Evolutionary conservation across 2,329 filamentous ascomycete species (phyloP).

Genomic region (Colletotrichum karsti): DNA sequence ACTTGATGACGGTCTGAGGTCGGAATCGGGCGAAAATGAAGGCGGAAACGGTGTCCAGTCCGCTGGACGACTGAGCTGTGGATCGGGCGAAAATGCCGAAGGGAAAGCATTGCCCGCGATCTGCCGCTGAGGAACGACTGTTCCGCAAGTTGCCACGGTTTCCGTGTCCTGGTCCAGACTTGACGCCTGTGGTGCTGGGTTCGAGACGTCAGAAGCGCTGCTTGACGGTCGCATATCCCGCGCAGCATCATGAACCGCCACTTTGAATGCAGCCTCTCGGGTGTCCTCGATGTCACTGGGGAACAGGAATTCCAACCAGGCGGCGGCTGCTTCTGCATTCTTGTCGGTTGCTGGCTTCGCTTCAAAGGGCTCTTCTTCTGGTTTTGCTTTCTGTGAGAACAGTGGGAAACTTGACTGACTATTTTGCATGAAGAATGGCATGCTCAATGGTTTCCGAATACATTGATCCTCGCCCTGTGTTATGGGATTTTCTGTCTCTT

Average conservation of each 20-base stretch:
- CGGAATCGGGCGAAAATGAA: not conserved
- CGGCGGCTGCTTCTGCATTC: not conserved
- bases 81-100: not conserved
- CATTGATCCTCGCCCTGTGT: too few relatives aligned
- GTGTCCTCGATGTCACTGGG: not conserved
- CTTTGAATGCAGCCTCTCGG: not conserved
- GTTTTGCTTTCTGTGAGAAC: not conserved
- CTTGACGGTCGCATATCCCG: constrained; percentile 10
- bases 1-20: not conserved
- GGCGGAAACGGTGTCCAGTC: not conserved
- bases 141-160: not conserved
- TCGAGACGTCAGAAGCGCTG: not conserved
- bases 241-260: constrained; percentile 11
- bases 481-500: too few relatives aligned
- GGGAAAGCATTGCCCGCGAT: not conserved
- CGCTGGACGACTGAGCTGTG: not conserved
- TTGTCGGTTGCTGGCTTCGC: not conserved
- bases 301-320: constrained; percentile 28
- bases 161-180: not conserved
- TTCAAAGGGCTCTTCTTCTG: not conserved
- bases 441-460: too few relatives aligned
- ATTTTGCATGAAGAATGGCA: too few relatives aligned
- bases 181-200: not conserved
- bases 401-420: too few relatives aligned
- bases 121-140: not conserved